Evolutionary conservation across 306 rosid species (phyloP), one percentile per base, ranked within the genome.

Genomic region (Cicer pinnatifidum): DNA sequence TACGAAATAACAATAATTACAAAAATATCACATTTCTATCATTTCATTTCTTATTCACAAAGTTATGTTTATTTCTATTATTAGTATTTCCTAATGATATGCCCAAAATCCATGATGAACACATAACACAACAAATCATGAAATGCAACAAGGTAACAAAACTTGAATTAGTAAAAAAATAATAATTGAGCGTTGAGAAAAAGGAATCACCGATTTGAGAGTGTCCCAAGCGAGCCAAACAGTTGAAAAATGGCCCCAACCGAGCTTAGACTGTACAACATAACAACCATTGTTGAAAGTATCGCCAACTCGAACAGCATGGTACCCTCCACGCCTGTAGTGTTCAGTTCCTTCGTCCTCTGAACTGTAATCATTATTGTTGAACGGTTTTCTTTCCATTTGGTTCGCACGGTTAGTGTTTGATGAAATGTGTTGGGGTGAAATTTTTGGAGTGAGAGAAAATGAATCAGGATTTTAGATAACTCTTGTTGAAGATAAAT

Each of bases 191-290:
- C 4, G 35, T 28, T 28, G 6, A 11, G 52, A 46, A 46, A 46
- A 33, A 28, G 6, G 2, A 33, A 8, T 6, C 5, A 64, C 69
- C 69, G 53, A 65, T 5, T 65, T 43, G 71, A 43, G 71, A 43
- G 71, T 65, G 7, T 65, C 71, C 54, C 17, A 65, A 43, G 71
- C 71, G n/a, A 65, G 71, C 71, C 71, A 65, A 23, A 65, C 71
- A 65, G 71, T 65, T 0, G 71, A 65, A 43, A 65, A 65, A 19
- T 65, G 71, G 19, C 71, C 71, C 71, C 71, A 65, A 19, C 71
- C 71, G 33, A 65, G 71, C 38, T 65, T 65, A 11, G 15, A 11
- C 11, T 65, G 71, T 1, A 65, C 38, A 20, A 65, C 39, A 11
- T 65, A 65, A 10, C 71, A 23, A 1, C 38, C 71, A 65, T 65